Percentiles rank a stretch among this genome's conserved stretches.
Evolutionary conservation across 2,329 filamentous ascomycete genomes (phyloP).

Genomic region (Scedosporium minutisporum): DNA sequence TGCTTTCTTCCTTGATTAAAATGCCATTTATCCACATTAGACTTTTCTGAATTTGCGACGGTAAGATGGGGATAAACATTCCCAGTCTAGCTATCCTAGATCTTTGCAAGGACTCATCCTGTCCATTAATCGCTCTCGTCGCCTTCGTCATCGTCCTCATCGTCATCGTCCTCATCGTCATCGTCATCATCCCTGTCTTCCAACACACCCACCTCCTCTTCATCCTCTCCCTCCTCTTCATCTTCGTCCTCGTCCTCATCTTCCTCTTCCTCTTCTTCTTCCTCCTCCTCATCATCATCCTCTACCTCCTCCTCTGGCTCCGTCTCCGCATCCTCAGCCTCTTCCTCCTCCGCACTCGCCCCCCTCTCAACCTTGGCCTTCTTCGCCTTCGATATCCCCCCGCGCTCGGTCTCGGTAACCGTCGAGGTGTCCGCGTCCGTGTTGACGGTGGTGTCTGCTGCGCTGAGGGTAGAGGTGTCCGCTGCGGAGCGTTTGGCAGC

Average conservation of each 20-base stretch:
- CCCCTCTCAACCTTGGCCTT: slow-evolving; percentile 35
- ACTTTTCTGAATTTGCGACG: too few relatives aligned
- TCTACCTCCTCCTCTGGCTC: slow-evolving; percentile 39
- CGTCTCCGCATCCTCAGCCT: slow-evolving; percentile 27
- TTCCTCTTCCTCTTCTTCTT: slow-evolving; percentile 13
- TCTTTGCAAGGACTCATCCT: too few relatives aligned
- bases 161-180: slow-evolving; percentile 33
- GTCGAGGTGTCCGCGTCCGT: slow-evolving; percentile 24
- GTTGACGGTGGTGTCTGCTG: slow-evolving; percentile 12
- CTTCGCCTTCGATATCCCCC: slow-evolving; percentile 26
- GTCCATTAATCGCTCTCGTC: slow-evolving; percentile 30
- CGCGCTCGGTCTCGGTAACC: slow-evolving; percentile 18
- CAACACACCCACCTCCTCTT: slow-evolving; percentile 8
- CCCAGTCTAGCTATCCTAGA: too few relatives aligned
- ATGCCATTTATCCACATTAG: too few relatives aligned
- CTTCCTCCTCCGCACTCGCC: slow-evolving; percentile 26
- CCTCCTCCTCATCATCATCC: slow-evolving; percentile 31
- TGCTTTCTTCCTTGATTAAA: neutral
- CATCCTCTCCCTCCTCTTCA: slow-evolving; percentile 8
- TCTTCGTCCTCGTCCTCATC: slow-evolving; percentile 8
- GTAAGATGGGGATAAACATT: too few relatives aligned
- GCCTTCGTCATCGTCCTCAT: slow-evolving; percentile 24
- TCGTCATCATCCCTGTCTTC: slow-evolving; percentile 29
- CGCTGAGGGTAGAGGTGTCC: slow-evolving; percentile 27
- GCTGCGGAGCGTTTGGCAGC: slow-evolving; percentile 29